phyloP scores from a whole-genome alignment of 495 filamentous ascomycete species.

The Penicillium antarcticum region DNA sequence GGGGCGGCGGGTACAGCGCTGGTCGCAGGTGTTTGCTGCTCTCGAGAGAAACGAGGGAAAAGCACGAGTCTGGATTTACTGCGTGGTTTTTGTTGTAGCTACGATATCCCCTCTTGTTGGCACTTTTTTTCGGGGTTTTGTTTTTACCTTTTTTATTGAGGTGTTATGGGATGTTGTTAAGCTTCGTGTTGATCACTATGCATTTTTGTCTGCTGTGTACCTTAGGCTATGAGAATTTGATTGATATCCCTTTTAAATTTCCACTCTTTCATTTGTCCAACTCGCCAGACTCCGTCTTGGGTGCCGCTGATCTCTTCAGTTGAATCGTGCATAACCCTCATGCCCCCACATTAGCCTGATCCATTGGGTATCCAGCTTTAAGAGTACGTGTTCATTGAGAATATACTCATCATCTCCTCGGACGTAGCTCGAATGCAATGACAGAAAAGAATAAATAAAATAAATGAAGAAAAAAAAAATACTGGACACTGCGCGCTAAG shows the following conservation, averaged over 20 bases:
- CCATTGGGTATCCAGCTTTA: neutral
- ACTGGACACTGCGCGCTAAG: neutral
- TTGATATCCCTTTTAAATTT: neutral
- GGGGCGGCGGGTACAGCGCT: constrained; percentile 14
- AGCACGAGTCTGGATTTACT: constrained; percentile 6
- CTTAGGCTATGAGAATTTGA: neutral
- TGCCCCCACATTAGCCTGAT: neutral
- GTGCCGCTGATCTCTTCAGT: neutral
- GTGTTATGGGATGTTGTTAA: neutral
- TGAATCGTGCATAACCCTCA: constrained; percentile 3
- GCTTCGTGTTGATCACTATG: neutral
- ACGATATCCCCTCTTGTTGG: constrained; percentile 25
- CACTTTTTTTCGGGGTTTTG: constrained; percentile 8
- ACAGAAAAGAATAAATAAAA: too few relatives aligned
- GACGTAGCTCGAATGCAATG: neutral
- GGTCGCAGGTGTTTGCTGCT: constrained; percentile 15
- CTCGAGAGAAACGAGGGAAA: constrained; percentile 1
- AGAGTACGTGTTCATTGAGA: neutral
- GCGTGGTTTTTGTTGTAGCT: constrained; percentile 19
- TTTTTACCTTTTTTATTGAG: constrained; percentile 3
- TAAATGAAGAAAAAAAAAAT: too few relatives aligned
- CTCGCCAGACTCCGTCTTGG: neutral
- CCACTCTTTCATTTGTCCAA: neutral
- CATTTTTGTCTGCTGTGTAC: neutral
- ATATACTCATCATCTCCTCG: neutral